Evolutionary conservation across 495 filamentous ascomycete species (phyloP), one percentile per base, ranked within the genome.

Genomic region (Bacidia rubella): DNA sequence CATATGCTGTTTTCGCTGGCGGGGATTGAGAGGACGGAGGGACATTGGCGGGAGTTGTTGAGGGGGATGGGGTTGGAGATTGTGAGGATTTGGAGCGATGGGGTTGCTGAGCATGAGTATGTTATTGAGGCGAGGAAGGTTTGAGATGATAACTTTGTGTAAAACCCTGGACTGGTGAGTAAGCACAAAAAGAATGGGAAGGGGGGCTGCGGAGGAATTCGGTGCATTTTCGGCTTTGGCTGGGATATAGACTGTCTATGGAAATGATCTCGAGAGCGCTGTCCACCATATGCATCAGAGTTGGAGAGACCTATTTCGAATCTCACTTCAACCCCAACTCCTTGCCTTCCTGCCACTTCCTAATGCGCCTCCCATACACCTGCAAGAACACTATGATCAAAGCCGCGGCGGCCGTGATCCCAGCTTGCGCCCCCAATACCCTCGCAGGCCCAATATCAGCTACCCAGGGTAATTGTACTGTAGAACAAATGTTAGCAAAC

Each of bases 351-450:
- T 35, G 29, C 64, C 64, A 65, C 39, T 21, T 38, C 54, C 70
- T 63, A 59, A 71, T 29, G 20, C 57, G 60, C 58, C 62, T 67
- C 22, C 70, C 71, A 63, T 61, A 72, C 1, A 62, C 12, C 57
- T 68, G 62, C 59, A 76, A 50, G 0, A 60, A 46, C 1, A 69
- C 38, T 4, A 74, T 54, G 32, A 74, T 60, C 21, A 63, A n/a
- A n/a, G 69, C 59, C 0, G 68, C 64, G 0, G 48, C 63, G 0
- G 62, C 65, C 44, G 65, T 67, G 5, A 76, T 61, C 7, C 59
- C 68, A 0, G 53, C 63, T 55, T 69, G 67, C 17, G 54, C 54
- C 11, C 63, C 65, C 47, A 69, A 65, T 17, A 52, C 54, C 24
- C 61, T 48, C 17, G 26, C 60, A 15, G 62, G 45, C 2, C 65